A percentile compares a stretch with the other conserved stretches of the same genome.
Evolutionary conservation across 331 rosid species (phyloP).

Genomic region (Malus hybrid): DNA sequence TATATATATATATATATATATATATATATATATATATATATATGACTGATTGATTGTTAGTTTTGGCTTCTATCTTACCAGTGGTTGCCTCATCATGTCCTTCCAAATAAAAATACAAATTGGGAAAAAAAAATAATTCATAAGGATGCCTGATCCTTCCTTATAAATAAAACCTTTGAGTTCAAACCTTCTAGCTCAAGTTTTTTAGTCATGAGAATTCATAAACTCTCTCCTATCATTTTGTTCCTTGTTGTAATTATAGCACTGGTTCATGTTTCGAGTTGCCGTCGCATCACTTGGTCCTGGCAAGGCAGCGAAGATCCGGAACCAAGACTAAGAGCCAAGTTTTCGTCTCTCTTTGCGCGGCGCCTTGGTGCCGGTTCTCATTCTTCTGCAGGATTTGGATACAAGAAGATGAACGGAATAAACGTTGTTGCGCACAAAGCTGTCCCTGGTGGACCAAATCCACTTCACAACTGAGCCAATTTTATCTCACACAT

Average conservation of each 20-base stretch:
- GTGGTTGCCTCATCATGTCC: background rate
- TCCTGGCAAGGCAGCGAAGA: constrained; percentile 7
- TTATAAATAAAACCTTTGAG: background rate
- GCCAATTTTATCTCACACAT: background rate
- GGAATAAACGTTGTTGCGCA: constrained; percentile 29
- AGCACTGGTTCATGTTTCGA: constrained; percentile 24
- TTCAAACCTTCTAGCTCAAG: background rate
- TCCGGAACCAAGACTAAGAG: constrained; percentile 20
- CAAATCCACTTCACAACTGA: constrained; percentile 65
- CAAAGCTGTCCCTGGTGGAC: constrained; percentile 48
- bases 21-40: too few relatives aligned
- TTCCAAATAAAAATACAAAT: background rate
- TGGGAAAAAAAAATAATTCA: background rate
- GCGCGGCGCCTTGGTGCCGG: background rate
- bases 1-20: too few relatives aligned
- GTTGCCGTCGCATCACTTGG: constrained; percentile 28
- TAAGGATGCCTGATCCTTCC: background rate
- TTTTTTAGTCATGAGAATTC: constrained; percentile 38
- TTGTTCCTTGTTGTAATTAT: constrained; percentile 16
- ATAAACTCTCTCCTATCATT: constrained; percentile 11
- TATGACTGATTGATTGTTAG: constrained; percentile 11
- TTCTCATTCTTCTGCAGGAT: constrained; percentile 14
- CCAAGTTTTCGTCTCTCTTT: constrained; percentile 14
- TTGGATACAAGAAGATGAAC: constrained; percentile 21
- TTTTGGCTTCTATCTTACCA: constrained; percentile 1